Evolutionary conservation across 1,139 yeast genomes (phyloP).

Genomic region (Zygoascus sp.): DNA sequence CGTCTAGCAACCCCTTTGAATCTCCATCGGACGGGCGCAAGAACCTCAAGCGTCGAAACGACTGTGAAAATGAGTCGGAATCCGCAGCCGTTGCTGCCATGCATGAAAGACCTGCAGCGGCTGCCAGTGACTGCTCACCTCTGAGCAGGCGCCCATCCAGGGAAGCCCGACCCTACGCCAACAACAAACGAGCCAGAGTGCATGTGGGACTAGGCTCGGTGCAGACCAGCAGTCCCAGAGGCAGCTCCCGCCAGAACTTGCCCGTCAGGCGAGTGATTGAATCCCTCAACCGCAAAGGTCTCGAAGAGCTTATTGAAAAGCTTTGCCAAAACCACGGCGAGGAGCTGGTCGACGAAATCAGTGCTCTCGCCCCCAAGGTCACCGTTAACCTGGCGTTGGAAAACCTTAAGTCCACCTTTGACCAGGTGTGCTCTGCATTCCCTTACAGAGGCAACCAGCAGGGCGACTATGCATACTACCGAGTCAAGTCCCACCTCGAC

Average conservation of each 20-base stretch:
- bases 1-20: slow-evolving; percentile 6
- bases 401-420: slow-evolving; percentile 47
- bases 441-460: slow-evolving; percentile 73
- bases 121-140: not conserved
- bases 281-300: slow-evolving; percentile 53
- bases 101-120: not conserved
- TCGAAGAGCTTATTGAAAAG: slow-evolving; percentile 50
- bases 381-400: slow-evolving; percentile 49
- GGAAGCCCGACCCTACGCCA: not conserved
- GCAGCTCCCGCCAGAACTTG: slow-evolving; percentile 32
- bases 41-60: slow-evolving; percentile 10
- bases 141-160: not conserved
- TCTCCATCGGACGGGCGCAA: not conserved
- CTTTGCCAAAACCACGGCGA: slow-evolving; percentile 56
- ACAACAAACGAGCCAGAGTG: slow-evolving; percentile 23
- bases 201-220: slow-evolving; percentile 8
- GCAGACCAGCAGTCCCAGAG: slow-evolving; percentile 11
- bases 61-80: slow-evolving; percentile 8
- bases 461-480: slow-evolving; percentile 81
- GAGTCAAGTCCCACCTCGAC: slow-evolving; percentile 68
- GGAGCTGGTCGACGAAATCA: slow-evolving; percentile 51
- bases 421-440: slow-evolving; percentile 45
- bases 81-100: not conserved
- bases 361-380: slow-evolving; percentile 55
- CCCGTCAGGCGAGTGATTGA: slow-evolving; percentile 63